Evolutionary conservation across 2,329 filamentous ascomycete species (phyloP), one percentile per base, ranked within the genome.

Genomic region (Colletotrichum kahawae): DNA sequence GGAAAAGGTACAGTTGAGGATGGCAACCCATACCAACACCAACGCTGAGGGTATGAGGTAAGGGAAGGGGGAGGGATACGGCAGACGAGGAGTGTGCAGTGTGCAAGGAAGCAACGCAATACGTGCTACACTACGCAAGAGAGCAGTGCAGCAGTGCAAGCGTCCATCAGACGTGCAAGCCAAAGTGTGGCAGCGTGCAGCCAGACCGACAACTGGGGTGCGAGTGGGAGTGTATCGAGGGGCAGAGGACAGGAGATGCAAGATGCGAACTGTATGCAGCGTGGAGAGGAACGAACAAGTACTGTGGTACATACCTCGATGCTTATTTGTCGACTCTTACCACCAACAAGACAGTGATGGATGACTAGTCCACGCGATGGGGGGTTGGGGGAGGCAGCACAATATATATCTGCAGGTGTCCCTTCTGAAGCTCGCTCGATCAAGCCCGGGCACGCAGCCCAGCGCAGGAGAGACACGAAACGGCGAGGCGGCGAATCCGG

Each of bases 141-240:
- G 43, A 38, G 56, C 65, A 27, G 54, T 57, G 54, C 63, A 62
- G 31, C 68, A 51, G 60, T 38, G 72, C 72, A 67, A 72, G 72
- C 68, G 72, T 75, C 64, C 67, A 75, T 75, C 72, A 72, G 54
- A 71, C 72, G 65, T 72, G 72, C 72, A 71, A 72, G 72, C 72
- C 62, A 62, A 72, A 57, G 72, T 75, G 72, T 75, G 63, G 68
- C 72, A 72, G 72, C 72, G 43, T 72, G 72, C 72, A 75, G 62
- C 72, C 62, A 75, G 56, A 67, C 72, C 72, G 69, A 75, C 72
- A 72, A 63, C 68, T 36, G 69, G 72, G 72, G 72, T 72, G 60
- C n/a, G 27, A 71, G 62, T 56, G 70, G 67, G 62, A 59, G 63
- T 34, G 60, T 59, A 57, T 65, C 67, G 31, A 51, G 12, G 48